Evolutionary conservation across 208 protist genomes (phyloP).

Genomic region (Leishmania lainsoni): DNA sequence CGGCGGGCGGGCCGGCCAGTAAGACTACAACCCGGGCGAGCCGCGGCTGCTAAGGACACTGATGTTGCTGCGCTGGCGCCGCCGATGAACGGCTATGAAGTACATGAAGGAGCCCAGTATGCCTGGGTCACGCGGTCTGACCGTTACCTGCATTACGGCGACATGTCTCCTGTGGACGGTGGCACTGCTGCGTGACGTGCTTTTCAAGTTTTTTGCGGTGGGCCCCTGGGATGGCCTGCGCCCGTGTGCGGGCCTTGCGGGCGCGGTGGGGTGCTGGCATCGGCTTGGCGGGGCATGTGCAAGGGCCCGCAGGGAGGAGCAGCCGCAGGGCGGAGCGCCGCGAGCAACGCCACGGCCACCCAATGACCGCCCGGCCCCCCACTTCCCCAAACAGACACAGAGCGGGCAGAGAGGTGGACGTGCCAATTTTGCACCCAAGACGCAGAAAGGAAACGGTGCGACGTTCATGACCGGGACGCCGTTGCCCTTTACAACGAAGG

Average conservation of each 20-base stretch:
- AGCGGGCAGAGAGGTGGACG: background rate
- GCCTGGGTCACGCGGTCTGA: slow-evolving; percentile 6
- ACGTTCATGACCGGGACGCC: background rate
- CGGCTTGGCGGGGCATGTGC: background rate
- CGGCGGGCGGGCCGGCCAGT: background rate
- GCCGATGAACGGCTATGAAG: background rate
- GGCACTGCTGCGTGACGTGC: slow-evolving; percentile 26
- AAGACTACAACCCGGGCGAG: no score
- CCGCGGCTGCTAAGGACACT: background rate
- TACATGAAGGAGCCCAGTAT: background rate
- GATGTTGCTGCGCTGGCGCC: background rate
- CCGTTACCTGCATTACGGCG: slow-evolving; percentile 7
- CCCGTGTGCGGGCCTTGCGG: background rate
- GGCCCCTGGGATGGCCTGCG: slow-evolving; percentile 12
- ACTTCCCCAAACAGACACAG: background rate
- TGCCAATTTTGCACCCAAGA: background rate
- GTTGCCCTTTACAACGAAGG: background rate
- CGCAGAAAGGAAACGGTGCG: background rate
- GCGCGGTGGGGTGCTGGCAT: background rate
- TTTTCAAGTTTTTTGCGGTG: slow-evolving; percentile 12
- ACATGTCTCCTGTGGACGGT: slow-evolving; percentile 24
- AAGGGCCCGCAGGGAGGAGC: background rate
- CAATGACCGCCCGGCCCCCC: background rate
- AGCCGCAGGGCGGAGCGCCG: background rate
- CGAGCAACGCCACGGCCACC: background rate